These are phyloP conservation scores for Penicillium hesseltinei DNA, from an alignment of 2,329 filamentous ascomycete genomes.

Conservation along the genomic window DNA sequence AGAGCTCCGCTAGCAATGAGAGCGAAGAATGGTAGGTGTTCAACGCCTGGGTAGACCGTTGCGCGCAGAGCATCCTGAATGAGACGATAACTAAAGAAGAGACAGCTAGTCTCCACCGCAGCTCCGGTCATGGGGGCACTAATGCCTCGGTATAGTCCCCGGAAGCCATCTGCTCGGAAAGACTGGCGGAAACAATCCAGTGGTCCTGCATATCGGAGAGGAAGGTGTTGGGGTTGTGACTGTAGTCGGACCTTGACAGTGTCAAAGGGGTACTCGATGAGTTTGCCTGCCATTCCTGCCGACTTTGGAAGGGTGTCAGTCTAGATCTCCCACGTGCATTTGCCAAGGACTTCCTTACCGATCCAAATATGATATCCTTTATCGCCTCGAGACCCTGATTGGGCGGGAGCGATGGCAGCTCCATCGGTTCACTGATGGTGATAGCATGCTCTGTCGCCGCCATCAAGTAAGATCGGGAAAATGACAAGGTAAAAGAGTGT, in stretches of 20 bases:
- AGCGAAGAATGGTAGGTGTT: constrained; percentile 69
- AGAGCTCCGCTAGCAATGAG: constrained; percentile 79
- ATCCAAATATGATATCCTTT: constrained; percentile 87
- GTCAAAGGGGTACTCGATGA: constrained; percentile 98
- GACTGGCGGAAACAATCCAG: constrained; percentile 92
- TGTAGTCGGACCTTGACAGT: constrained; percentile 97
- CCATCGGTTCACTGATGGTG: constrained; percentile 42
- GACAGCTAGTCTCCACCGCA: constrained; percentile 83
- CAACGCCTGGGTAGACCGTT: constrained; percentile 54
- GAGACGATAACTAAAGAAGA: constrained; percentile 87
- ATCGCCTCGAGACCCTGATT: constrained; percentile 64
- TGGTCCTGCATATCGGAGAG: constrained; percentile 78
- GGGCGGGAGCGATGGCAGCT: constrained; percentile 40
- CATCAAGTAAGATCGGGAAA: constrained; percentile 29
- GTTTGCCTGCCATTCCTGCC: constrained; percentile 87
- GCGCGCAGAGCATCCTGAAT: constrained; percentile 63
- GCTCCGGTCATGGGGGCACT: constrained; percentile 87
- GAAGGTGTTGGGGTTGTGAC: constrained; percentile 83
- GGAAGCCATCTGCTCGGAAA: constrained; percentile 72
- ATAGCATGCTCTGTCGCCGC: constrained; percentile 41
- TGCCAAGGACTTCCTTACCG: constrained; percentile 53
- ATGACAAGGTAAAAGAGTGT: constrained; percentile 14
- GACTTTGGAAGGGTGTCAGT: constrained; percentile 47
- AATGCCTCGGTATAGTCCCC: constrained; percentile 86
- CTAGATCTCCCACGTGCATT: not conserved